Evolutionary conservation across 768 basidiomycete species (phyloP).

Genomic region (Russula abietina): DNA sequence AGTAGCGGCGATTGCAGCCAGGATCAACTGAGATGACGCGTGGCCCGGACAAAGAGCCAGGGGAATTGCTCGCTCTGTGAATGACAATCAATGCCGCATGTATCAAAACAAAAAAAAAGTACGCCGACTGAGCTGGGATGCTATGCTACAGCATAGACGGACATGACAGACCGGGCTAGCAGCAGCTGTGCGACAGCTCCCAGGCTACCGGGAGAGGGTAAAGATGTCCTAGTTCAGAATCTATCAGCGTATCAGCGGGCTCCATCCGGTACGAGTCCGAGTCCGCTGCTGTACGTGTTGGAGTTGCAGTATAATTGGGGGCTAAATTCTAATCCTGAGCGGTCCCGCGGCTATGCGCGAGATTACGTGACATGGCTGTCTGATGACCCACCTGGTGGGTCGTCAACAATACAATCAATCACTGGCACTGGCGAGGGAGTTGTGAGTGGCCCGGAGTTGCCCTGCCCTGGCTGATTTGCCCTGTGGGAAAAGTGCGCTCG

Average conservation of each 20-base stretch:
- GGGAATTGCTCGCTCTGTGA: background rate
- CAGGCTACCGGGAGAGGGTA: slow-evolving; percentile 4
- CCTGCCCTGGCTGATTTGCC: background rate
- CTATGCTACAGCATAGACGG: background rate
- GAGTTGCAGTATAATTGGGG: background rate
- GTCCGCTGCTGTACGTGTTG: background rate
- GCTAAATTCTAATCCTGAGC: background rate
- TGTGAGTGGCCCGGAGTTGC: background rate
- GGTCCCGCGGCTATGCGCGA: background rate
- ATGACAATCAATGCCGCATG: background rate
- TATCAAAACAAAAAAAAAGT: background rate
- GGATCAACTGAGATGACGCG: background rate
- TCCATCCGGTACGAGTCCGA: slow-evolving; percentile 1
- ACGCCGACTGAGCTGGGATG: background rate
- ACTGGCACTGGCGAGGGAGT: background rate
- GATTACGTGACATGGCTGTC: background rate
- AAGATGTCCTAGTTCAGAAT: background rate
- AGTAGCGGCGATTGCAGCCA: slow-evolving; percentile 2
- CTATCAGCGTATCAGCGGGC: slow-evolving; percentile 4
- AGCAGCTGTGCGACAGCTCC: slow-evolving; percentile 1
- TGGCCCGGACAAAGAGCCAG: background rate
- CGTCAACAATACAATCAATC: background rate
- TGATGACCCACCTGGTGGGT: background rate
- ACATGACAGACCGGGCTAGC: background rate
- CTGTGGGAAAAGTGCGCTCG: background rate